Evolutionary conservation across 257 asterid genomes (phyloP), one percentile per base, ranked within the genome.

Genomic region (Solanum etuberosum): DNA sequence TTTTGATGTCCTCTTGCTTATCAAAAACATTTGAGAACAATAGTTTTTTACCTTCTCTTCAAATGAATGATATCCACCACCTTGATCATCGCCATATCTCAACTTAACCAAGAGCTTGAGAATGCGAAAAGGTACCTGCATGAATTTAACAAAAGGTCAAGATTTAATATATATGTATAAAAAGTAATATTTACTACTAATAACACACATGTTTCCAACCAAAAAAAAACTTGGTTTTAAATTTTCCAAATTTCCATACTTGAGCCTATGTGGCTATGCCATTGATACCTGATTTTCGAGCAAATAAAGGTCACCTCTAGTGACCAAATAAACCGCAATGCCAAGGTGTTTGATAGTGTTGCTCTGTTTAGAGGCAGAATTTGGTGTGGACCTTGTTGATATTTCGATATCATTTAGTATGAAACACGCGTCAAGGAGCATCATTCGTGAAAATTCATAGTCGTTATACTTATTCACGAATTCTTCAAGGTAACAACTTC

Each of bases 351-450:
- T 29, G 27, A 42, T 46, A 8, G 84, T 80, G 5, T 25, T 4
- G 5, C 0, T 18, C 12, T 15, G 2, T 27, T 80, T 80, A 27
- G 84, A 27, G 9, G 29, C 3, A 7, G 10, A 27, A 9, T 43
- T 16, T 46, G 29, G 9, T 46, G 84, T 43, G 4, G 5, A 80
- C 40, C 6, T 9, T 80, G 40, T 27, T 43, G 25, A 34, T 13
- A 83, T 83, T n/a, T 34, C 61, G 37, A 83, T 34, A 59, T 57
- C 51, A 83, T 83, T 83, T 4, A 83, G 27, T 32, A 83, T 8
- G 9, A 83, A 87, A 34, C 84, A 72, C 32, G 48, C 48, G 3
- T 87, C 89, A 2, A 83, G 87, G 70, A 90, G 90, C 89, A 88
- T 90, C 87, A 88, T 86, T 27, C 14, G n/a, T 2, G 89, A 90